phyloP scores from a whole-genome alignment of 2,329 filamentous ascomycete species.

The Phialophora expanda region DNA sequence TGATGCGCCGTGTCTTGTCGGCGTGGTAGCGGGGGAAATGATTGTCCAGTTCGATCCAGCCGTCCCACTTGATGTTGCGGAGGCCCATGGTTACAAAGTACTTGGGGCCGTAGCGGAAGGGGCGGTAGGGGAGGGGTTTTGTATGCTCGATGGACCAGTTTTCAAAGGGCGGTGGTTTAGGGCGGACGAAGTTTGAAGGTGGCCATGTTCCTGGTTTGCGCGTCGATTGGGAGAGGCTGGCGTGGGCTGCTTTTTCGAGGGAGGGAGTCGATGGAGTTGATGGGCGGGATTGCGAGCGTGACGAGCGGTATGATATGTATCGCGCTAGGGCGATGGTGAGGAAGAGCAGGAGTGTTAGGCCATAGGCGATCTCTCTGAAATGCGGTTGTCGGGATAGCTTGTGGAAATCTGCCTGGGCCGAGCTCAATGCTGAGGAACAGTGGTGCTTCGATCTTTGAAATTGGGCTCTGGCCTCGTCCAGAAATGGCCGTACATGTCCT shows the following conservation, averaged over 20 bases:
- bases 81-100: slow-evolving; percentile 80
- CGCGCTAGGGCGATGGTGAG: slow-evolving; percentile 22
- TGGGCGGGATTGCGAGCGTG: slow-evolving; percentile 7
- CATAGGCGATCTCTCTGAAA: slow-evolving; percentile 42
- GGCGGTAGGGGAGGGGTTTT: slow-evolving; percentile 76
- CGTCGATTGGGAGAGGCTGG: slow-evolving; percentile 15
- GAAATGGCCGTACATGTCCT: slow-evolving; percentile 23
- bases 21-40: slow-evolving; percentile 74
- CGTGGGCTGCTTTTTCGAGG: slow-evolving; percentile 30
- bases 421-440: slow-evolving; percentile 27
- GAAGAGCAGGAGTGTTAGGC: slow-evolving; percentile 43
- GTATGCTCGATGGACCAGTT: slow-evolving; percentile 72
- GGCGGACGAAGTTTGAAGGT: slow-evolving; percentile 64
- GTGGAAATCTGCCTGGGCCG: slow-evolving; percentile 34
- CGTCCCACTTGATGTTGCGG: slow-evolving; percentile 65
- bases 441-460: slow-evolving; percentile 28
- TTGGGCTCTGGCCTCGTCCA: slow-evolving; percentile 24
- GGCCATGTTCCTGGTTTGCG: slow-evolving; percentile 58
- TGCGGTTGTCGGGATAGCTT: slow-evolving; percentile 36
- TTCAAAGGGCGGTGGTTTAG: slow-evolving; percentile 65
- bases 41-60: slow-evolving; percentile 85
- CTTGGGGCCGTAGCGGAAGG: slow-evolving; percentile 77
- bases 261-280: slow-evolving; percentile 35
- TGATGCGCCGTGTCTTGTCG: slow-evolving; percentile 71
- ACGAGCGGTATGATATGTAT: slow-evolving; percentile 31